Evolutionary conservation across 108 stramenopile species (phyloP).

Genomic region (Asterionellopsis glacialis): DNA sequence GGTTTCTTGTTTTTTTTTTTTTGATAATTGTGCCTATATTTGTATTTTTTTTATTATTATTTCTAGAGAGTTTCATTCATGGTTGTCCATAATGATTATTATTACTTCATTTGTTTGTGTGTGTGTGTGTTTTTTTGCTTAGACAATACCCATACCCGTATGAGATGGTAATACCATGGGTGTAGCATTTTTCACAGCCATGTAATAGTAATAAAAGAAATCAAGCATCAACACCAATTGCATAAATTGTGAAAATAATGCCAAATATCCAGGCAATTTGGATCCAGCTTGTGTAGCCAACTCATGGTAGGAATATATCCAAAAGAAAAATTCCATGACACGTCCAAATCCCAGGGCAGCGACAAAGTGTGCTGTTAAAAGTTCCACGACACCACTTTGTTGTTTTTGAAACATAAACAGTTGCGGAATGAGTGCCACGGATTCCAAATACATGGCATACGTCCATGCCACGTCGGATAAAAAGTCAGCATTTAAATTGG

Average conservation of each 20-base stretch:
- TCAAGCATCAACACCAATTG: conserved; percentile 95
- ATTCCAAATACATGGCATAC: conserved; percentile 98
- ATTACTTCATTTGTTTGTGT: too few relatives aligned
- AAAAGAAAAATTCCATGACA: conserved; percentile 95
- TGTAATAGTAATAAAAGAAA: conserved; percentile 98
- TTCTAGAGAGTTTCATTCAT: too few relatives aligned
- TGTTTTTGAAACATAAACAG: conserved; percentile 99
- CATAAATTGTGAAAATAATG: conserved; percentile 93
- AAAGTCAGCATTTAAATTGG: conserved; percentile 92
- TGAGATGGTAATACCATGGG: conserved; percentile 84
- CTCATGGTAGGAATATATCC: conserved; percentile 97
- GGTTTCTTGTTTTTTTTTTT: too few relatives aligned
- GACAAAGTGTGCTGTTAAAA: conserved; percentile 91
- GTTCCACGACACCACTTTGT: conserved; percentile 67
- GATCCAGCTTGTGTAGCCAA: conserved; percentile 85
- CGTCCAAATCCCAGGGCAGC: conserved; percentile 91
- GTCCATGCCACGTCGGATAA: conserved; percentile 97
- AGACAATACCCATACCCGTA: conserved; percentile 78
- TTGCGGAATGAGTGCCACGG: conserved; percentile 93
- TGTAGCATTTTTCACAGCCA: conserved; percentile 85
- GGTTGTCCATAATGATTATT: too few relatives aligned
- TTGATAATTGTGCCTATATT: too few relatives aligned
- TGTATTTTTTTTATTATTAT: too few relatives aligned
- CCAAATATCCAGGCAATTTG: conserved; percentile 89
- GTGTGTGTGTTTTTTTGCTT: too few relatives aligned